A percentile compares a stretch with the other conserved stretches of the same genome.
Evolutionary conservation across 148 eudicot species (phyloP).

Genomic region (Rhododendron ferrugineum): DNA sequence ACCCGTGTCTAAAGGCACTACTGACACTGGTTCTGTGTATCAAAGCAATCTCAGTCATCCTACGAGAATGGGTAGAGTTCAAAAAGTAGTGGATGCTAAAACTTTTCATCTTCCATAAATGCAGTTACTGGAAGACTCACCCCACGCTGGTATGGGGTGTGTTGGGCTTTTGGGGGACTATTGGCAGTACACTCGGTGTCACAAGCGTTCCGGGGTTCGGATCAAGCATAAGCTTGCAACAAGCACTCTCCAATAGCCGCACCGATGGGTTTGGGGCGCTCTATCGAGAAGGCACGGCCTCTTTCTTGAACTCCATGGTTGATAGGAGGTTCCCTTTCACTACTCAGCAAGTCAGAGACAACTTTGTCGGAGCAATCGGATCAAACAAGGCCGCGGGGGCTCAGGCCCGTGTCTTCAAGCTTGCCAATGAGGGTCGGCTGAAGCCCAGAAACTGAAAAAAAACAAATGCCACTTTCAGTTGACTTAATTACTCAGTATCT

Average conservation of each 20-base stretch:
- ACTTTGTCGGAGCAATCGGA: slow-evolving; percentile 42
- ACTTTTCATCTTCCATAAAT: neutral
- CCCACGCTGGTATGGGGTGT: slow-evolving; percentile 63
- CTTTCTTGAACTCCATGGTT: slow-evolving; percentile 78
- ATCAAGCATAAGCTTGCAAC: slow-evolving; percentile 36
- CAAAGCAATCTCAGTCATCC: neutral
- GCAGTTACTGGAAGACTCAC: slow-evolving; percentile 84
- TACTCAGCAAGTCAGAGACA: slow-evolving; percentile 50
- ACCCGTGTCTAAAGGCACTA: neutral
- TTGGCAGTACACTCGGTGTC: slow-evolving; percentile 57
- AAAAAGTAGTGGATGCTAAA: neutral
- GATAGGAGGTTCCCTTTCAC: slow-evolving; percentile 55
- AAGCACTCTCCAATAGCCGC: slow-evolving; percentile 56
- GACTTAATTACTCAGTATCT: neutral
- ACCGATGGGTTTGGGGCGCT: slow-evolving; percentile 62
- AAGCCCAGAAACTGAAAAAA: slow-evolving; percentile 30
- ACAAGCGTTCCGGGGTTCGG: slow-evolving; percentile 47
- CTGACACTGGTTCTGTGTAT: neutral
- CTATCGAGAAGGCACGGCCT: slow-evolving; percentile 84
- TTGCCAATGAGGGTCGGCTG: slow-evolving; percentile 72
- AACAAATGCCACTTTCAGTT: neutral
- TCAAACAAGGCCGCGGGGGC: slow-evolving; percentile 67
- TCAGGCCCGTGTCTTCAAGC: slow-evolving; percentile 73
- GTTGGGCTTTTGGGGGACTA: slow-evolving; percentile 67
- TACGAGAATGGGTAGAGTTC: neutral